Base-by-base conservation (phyloP, 306 rosid genomes). In the Leucaena leucocephala region DNA sequence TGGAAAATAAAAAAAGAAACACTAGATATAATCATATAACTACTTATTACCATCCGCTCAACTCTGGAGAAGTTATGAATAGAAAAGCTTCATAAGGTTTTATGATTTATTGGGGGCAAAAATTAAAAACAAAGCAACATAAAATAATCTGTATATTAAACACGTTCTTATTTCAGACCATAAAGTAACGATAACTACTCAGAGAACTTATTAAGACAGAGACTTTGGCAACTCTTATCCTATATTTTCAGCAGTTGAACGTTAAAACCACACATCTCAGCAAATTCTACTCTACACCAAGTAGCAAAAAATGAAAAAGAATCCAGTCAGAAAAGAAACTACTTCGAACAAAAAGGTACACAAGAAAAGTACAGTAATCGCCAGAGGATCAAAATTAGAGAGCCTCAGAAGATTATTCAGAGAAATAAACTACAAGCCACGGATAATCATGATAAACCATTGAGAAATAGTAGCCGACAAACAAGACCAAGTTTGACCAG, bases 401-500 rank as follows among this genome's bases (percentile, higher is more conserved):
- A 22, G 38, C 11, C 5, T 21, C 72, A 11, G 9, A 2, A 42
- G 50, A 40, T 67, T 11, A 67, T 67, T n/a, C 50, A 40, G 14
- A 9, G 35, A 4, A 40, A 43, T 40, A 39, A 67, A 40, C 50
- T 15, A 42, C 44, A 67, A 42, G 35, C 7, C 72, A 67, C 16
- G 45, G 16, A 9, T 19, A 40, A 40, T 10, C 72, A 42, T 10
- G 21, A 67, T 45, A n/a, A 42, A 68, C 3, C 42, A 42, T 70
- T 45, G 42, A 69, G 40, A 69, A 69, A 22, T 27, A 3, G 74
- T 7, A 3, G 58, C 58, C 74, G 19, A 70, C 74, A 16, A 45
- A 45, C 72, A 19, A 43, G 54, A 68, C 9, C 67, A 61, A 33
- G 42, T 27, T 61, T 61, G 67, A 61, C 54, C 54, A 67, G 11